Base-by-base conservation (phyloP, 352 stramenopile species). In the Globisporangium mamillatum region DNA sequence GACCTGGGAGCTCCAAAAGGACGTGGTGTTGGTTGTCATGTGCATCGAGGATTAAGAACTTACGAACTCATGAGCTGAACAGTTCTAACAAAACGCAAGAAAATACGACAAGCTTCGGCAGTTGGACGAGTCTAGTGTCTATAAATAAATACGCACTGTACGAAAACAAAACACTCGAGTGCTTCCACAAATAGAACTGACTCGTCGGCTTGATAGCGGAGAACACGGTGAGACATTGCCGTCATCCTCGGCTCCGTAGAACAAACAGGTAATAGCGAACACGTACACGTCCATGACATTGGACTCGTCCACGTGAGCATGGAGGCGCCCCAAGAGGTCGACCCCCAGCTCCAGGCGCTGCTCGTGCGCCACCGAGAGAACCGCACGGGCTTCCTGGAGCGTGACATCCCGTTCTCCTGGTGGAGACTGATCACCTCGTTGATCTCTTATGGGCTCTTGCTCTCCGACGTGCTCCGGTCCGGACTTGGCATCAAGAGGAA, bases 391-490 rank as follows among this genome's bases (percentile, higher is more conserved):
- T 18, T 44, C 14, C 24, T 58, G 4, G 60, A 71, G 34, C 52
- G 59, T 55, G 59, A 68, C 14, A 63, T 62, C 14, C 41, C 65
- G 24, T 66, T 76, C 68, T 67, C 58, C 29, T 67, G 46, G 54
- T 63, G 61, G 44, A 53, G 29, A 36, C 44, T 55, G 4, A 12
- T 20, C 18, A 25, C 65, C 12, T 73, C 62, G 10, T 25, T 76
- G 8, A 25, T 70, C 46, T 69, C 70, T 1, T 76, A 73, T 34
- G 24, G 32, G 16, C 60, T 76, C 12, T 20, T 73, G n/a, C 54
- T 73, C 29, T 72, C 67, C 14, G 70, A 76, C 14, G 67, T 73
- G 2, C 44, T 71, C 16, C 62, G 70, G 1, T 64, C 70, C 16
- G 56, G 64, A 8, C 4, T 61, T 10, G 53, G 25, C 24, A 58